Percentiles rank a stretch among this genome's conserved stretches.
Conservation (phyloP, 2,329 filamentous ascomycete genomes). For the Paraphoma sp. region DNA sequence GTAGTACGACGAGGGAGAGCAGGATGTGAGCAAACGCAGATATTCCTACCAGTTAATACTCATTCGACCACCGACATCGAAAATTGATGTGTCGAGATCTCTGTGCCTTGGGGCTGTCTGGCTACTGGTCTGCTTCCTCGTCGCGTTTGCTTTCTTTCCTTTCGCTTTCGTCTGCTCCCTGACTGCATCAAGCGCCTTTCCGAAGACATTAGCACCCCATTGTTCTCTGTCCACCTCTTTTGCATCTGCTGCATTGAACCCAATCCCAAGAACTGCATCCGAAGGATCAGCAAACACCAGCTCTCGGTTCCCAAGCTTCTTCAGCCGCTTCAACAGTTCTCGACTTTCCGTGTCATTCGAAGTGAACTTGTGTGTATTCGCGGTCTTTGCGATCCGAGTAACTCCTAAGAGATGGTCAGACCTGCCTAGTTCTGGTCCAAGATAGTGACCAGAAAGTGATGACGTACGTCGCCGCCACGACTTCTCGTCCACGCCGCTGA, state of each 20-base stretch:
- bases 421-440: not conserved
- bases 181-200: not conserved
- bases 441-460: not conserved
- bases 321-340: not conserved
- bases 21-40: too few relatives aligned
- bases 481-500: not conserved
- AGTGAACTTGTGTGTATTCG: slow-evolving; percentile 6
- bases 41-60: too few relatives aligned
- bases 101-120: too few relatives aligned
- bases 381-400: not conserved
- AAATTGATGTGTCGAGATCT: too few relatives aligned
- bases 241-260: slow-evolving; percentile 1
- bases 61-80: too few relatives aligned
- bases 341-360: not conserved
- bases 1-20: too few relatives aligned
- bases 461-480: not conserved
- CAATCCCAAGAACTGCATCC: slow-evolving; percentile 5
- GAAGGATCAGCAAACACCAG: slow-evolving; percentile 7
- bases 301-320: slow-evolving; percentile 3
- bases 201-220: slow-evolving; percentile 8
- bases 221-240: not conserved
- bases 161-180: not conserved
- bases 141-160: too few relatives aligned
- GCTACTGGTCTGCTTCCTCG: too few relatives aligned
- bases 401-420: not conserved